Base-by-base conservation (phyloP, 805 yeast genomes). In the Metschnikowia noctiluminum region DNA sequence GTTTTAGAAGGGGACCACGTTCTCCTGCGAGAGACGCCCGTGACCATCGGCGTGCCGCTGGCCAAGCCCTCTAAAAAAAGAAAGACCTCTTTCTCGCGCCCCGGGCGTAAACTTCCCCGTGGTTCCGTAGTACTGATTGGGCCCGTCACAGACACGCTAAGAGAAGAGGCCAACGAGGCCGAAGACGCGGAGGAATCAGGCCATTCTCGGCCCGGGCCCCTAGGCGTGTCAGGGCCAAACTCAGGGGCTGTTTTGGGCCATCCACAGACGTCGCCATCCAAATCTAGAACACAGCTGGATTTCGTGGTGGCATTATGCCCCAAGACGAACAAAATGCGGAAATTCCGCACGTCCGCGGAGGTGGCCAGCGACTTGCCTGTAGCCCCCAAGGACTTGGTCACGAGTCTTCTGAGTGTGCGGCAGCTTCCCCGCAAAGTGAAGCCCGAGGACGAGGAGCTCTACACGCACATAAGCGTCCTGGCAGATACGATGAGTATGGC, bases 401-500 rank as follows among this genome's bases (percentile, higher is more conserved):
- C 65, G 43, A 65, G 45, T 15, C 60, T 72, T 12, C 54, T 66
- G 13, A 64, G 63, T 14, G 57, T 66, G 6, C 62, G 60, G 21
- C 69, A 67, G 38, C 66, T 76, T 8, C 77, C 65, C 43, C 65
- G 51, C 67, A 73, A 51, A 54, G 76, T 54, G 63, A 74, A 36
- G 57, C 65, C 58, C 54, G 74, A 51, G 52, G 77, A 56, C 42
- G 56, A 36, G 11, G 76, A 71, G 26, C 67, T 75, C 30, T 71
- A 71, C 15, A 66, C 74, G 14, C 63, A 72, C 13, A 73, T 80
- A 32, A 59, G 66, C 7, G 69, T 87, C 35, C 81, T 82, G 58
- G 78, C 79, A 38, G 74, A 76, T 1, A 63, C 62, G 27, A 79
- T 87, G 61, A 82, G 81, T 0, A 77, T 87, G 80, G 81, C 78